Base-by-base conservation (phyloP, 148 eudicot species). In the Heliosperma pusillum region DNA sequence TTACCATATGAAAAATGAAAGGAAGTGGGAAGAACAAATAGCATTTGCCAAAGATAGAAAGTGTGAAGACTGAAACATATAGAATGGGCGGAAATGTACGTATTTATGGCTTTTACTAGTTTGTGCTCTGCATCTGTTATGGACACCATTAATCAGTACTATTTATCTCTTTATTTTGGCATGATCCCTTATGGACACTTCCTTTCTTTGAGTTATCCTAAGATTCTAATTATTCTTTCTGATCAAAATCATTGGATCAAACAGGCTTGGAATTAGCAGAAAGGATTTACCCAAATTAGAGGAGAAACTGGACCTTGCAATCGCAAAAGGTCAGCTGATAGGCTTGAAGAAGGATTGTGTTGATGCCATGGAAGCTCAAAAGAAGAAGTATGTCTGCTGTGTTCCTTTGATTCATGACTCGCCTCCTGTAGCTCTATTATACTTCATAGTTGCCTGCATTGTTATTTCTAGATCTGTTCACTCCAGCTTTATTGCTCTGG, bases 361-460 rank as follows among this genome's bases (percentile, higher is more conserved):
- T 25, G 98, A 95, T 71, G 97, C 96, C 74, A 95, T 95, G 97
- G 93, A 90, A 74, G 88, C 98, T 74, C 97, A 95, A 83, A 85
- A 82, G 83, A 95, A 95, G 78, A 79, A 92, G 98, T 94, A 84
- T 72, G 82, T 68, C 21, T 79, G 47, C 71, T 53, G 11, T 81
- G 12, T 36, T 65, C 75, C 67, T 36, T 67, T 76, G 27, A 33
- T 7, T 10, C 19, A 21, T 17, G 25, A 29, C 20, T 20, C 58
- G 21, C 10, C 73, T 69, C 26, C 27, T 1, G 60, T 58, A 29
- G 25, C 70, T 27, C n/a, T 20, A 25, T 11, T 36, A 36, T 36
- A 36, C 42, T 36, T 36, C 42, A 36, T 22, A 58, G 56, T 52
- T 7, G 24, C 30, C 29, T 72, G 47, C 36, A 47, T 62, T 55